Percentiles rank a stretch among this genome's conserved stretches.
phyloP scores from a whole-genome alignment of 2,329 filamentous ascomycete genomes.

The Tolypocladium inflatum region DNA sequence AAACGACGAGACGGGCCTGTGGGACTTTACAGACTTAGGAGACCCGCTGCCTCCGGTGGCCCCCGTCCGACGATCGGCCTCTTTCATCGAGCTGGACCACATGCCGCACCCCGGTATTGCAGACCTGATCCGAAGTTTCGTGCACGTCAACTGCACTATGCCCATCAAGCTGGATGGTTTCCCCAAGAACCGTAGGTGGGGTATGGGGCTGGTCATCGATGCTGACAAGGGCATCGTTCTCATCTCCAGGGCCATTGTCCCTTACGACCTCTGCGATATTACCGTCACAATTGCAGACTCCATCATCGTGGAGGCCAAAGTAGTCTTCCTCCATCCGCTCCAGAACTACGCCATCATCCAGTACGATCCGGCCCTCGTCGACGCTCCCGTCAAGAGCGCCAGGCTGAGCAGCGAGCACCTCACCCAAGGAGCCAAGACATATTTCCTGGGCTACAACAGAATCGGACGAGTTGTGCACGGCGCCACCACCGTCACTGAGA shows the following conservation, averaged over 20 bases:
- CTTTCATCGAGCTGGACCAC: slow-evolving; percentile 87
- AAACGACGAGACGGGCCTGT: slow-evolving; percentile 82
- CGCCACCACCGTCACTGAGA: slow-evolving; percentile 91
- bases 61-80: slow-evolving; percentile 66
- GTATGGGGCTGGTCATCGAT: slow-evolving; percentile 95
- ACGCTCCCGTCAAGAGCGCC: slow-evolving; percentile 85
- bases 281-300: slow-evolving; percentile 94
- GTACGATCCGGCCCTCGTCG: slow-evolving; percentile 88
- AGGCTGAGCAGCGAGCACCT: slow-evolving; percentile 72
- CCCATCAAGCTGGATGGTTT: slow-evolving; percentile 97
- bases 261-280: slow-evolving; percentile 94
- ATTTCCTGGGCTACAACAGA: slow-evolving; percentile 97
- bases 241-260: slow-evolving; percentile 87
- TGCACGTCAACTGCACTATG: slow-evolving; percentile 86
- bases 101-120: slow-evolving; percentile 84
- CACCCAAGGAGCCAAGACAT: slow-evolving; percentile 86
- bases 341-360: slow-evolving; percentile 96
- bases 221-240: slow-evolving; percentile 91
- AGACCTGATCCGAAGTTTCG: slow-evolving; percentile 88
- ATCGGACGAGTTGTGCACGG: slow-evolving; percentile 90
- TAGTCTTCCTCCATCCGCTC: slow-evolving; percentile 90
- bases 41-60: slow-evolving; percentile 68
- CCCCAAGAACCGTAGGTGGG: slow-evolving; percentile 86
- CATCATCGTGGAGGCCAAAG: slow-evolving; percentile 86
- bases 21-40: slow-evolving; percentile 86